Evolutionary conservation across 2,329 filamentous ascomycete species (phyloP).

Genomic region (Calycina herbarum): DNA sequence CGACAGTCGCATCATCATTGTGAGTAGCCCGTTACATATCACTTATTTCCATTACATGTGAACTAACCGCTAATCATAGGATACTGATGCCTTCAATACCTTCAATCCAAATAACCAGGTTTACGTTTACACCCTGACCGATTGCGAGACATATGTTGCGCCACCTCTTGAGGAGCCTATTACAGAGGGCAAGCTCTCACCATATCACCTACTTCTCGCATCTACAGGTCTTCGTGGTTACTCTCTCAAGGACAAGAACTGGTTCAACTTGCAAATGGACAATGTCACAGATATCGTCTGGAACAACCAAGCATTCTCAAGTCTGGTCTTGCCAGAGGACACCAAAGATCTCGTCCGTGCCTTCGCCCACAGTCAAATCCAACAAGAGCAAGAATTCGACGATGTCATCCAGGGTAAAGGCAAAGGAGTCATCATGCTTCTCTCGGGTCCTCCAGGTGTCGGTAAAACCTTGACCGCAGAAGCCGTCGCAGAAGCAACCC

Average conservation of each 20-base stretch:
- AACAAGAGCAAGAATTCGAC: conserved; percentile 23
- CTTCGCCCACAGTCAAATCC: conserved; percentile 48
- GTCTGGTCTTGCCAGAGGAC: conserved; percentile 49
- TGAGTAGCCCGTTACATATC: neutral
- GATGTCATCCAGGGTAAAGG: conserved; percentile 39
- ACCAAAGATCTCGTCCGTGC: conserved; percentile 50
- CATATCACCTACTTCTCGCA: conserved; percentile 10
- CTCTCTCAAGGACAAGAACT: conserved; percentile 48
- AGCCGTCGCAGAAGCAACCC: conserved; percentile 23
- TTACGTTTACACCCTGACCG: neutral
- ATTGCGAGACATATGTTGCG: conserved; percentile 4
- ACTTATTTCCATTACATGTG: neutral
- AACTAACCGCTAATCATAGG: neutral
- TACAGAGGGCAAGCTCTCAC: conserved; percentile 1
- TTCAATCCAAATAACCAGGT: conserved; percentile 11
- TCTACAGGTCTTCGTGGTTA: conserved; percentile 38
- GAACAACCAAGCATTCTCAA: conserved; percentile 48
- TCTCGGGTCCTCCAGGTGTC: conserved; percentile 37
- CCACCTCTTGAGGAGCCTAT: conserved; percentile 5
- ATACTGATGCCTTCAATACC: conserved; percentile 14
- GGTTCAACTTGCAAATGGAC: conserved; percentile 38
- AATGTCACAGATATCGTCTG: conserved; percentile 30
- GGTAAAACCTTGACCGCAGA: conserved; percentile 43
- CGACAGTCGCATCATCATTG: conserved; percentile 13
- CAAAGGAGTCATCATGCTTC: conserved; percentile 46